Evolutionary conservation across 2,329 filamentous ascomycete genomes (phyloP).

Genomic region (Periconia digitata): DNA sequence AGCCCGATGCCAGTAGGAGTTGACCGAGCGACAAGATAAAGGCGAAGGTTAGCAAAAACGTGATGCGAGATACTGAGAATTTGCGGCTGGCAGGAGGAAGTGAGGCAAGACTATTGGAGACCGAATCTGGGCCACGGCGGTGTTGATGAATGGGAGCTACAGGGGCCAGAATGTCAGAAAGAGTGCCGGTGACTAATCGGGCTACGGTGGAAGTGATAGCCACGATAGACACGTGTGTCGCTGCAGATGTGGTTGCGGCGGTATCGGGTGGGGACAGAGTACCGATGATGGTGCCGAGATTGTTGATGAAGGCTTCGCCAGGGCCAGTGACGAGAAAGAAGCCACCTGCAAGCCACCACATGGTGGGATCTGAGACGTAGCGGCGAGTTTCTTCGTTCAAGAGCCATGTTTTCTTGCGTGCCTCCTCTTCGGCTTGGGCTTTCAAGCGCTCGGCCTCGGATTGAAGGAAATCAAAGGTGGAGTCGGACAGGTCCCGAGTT

Average conservation of each 20-base stretch:
- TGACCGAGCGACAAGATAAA: conserved; percentile 73
- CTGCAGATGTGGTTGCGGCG: conserved; percentile 61
- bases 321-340: conserved; percentile 94
- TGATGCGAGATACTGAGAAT: conserved; percentile 73
- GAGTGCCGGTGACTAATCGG: conserved; percentile 81
- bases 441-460: conserved; percentile 51
- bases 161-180: conserved; percentile 84
- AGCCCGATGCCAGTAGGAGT: conserved; percentile 73
- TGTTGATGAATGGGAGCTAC: conserved; percentile 55
- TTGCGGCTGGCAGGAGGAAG: conserved; percentile 25
- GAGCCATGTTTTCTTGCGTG: conserved; percentile 82
- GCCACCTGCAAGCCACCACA: conserved; percentile 91
- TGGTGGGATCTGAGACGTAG: conserved; percentile 85
- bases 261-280: conserved; percentile 72
- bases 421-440: conserved; percentile 54
- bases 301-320: conserved; percentile 98
- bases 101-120: conserved; percentile 45
- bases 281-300: conserved; percentile 88
- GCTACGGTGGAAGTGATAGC: conserved; percentile 88
- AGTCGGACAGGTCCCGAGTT: conserved; percentile 49
- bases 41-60: conserved; percentile 76
- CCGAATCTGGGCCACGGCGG: conserved; percentile 52
- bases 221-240: conserved; percentile 91
- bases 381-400: conserved; percentile 86
- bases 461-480: conserved; percentile 49